Percentiles rank a stretch among this genome's conserved stretches.
Evolutionary conservation across 495 filamentous ascomycete species (phyloP).

Genomic region (Penicillium daleae): DNA sequence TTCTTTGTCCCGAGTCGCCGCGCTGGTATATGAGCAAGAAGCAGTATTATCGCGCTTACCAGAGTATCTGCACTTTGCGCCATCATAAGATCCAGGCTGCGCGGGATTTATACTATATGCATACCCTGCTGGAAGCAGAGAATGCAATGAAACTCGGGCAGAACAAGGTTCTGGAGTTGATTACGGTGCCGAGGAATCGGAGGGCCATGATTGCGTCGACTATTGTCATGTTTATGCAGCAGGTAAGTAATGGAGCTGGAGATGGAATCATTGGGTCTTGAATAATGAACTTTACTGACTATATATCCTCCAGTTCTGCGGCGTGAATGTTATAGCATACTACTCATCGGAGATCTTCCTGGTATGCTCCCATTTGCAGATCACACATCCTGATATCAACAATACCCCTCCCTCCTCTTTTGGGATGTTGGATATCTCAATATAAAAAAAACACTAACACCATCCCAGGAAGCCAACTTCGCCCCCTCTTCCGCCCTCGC

Average conservation of each 20-base stretch:
- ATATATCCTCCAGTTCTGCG: constrained; percentile 49
- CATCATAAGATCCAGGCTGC: constrained; percentile 76
- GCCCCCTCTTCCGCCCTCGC: constrained; percentile 57
- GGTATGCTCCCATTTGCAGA: constrained; percentile 9
- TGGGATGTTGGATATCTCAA: too few species aligned
- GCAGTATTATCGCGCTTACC: constrained; percentile 66
- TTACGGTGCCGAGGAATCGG: constrained; percentile 77
- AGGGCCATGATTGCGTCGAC: constrained; percentile 73
- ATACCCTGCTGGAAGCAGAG: constrained; percentile 71
- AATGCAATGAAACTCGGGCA: constrained; percentile 60
- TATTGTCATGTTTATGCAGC: constrained; percentile 88
- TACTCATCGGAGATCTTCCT: constrained; percentile 59
- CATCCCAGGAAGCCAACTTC: constrained; percentile 44
- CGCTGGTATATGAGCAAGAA: constrained; percentile 80
- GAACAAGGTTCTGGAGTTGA: constrained; percentile 67
- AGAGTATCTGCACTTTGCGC: constrained; percentile 67
- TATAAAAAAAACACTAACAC: background rate
- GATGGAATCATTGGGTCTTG: background rate
- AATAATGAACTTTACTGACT: constrained; percentile 37
- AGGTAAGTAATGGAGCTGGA: constrained; percentile 49
- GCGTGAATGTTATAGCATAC: constrained; percentile 66
- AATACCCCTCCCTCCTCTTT: background rate
- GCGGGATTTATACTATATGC: constrained; percentile 81
- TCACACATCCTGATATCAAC: background rate
- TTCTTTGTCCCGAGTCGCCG: constrained; percentile 73